Evolutionary conservation across 768 basidiomycete species (phyloP), one percentile per base, ranked within the genome.

Genomic region (Asterophora parasitica): DNA sequence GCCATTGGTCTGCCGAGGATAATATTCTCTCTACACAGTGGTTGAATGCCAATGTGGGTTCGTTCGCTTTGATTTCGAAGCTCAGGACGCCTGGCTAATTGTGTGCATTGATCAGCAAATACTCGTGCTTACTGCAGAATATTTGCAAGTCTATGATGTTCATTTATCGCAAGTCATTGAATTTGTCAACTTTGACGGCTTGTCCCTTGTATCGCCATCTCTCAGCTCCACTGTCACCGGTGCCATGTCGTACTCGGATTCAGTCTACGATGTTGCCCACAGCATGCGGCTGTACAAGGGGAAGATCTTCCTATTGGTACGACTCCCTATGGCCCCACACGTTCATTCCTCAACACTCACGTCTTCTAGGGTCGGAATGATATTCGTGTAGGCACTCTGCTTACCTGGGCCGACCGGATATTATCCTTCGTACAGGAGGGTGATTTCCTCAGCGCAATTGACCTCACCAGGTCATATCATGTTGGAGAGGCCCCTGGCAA

Each of bases 371-470:
- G 79, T 39, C 74, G 75, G 43, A 72, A 82, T 47, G 78, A 79
- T 40, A 53, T 97, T 1, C 75, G 78, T 60, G 92, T 88, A 2
- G 96, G 92, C 20, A 89, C 87, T 2, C 72, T 98, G 16, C 71
- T 93, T 26, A 91, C 92, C 1, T 99, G 96, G 96, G 92, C 95
- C 4, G 96, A 99, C 63, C 82, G 86, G 36, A 84, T 98, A 17
- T 71, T 99, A 36, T 74, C 81, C 0, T 78, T 85, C 38, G 92
- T 98, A 20, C 78, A 91, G 59, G 74, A 76, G 8, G 92, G 93
- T 11, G 84, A 97, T 60, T 95, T 97, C 61, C 73, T 98, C 36
- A 79, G 76, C 40, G 95, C 96, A 2, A 95, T 98, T 52, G 85
- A 94, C 44, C 72, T 94, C 17, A 78, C 90, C 0, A 78, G 88